Conservation (phyloP, 306 rosid genomes). For the Senna siamea region DNA sequence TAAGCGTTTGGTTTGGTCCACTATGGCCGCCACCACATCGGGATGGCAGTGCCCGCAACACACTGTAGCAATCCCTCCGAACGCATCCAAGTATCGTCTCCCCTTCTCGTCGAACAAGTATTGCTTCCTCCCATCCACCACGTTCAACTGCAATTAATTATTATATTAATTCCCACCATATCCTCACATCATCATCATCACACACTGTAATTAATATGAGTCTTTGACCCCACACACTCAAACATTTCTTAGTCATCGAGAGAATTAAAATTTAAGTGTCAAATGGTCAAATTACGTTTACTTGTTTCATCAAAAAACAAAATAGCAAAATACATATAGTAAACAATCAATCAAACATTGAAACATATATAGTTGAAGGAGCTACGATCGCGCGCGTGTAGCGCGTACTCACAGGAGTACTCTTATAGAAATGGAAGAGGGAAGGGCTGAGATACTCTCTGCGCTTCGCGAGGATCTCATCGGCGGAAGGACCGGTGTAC, state of each 20-base stretch:
- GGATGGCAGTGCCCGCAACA: conserved; percentile 93
- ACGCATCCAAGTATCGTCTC: conserved; percentile 73
- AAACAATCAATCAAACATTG: background rate
- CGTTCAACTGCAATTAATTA: conserved; percentile 54
- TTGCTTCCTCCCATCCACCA: conserved; percentile 78
- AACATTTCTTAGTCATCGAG: too few relatives aligned
- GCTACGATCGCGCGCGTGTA: conserved; percentile 19
- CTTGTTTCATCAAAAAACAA: too few relatives aligned
- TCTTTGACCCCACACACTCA: too few relatives aligned
- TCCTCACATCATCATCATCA: background rate
- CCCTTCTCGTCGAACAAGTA: conserved; percentile 84
- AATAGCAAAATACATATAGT: background rate
- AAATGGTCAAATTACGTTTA: too few relatives aligned
- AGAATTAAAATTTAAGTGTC: too few relatives aligned
- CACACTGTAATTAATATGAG: too few relatives aligned
- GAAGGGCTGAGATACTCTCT: conserved; percentile 74
- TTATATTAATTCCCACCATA: background rate
- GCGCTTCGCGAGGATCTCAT: conserved; percentile 77
- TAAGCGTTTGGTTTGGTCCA: conserved; percentile 64
- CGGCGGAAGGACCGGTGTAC: conserved; percentile 67
- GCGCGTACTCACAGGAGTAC: conserved; percentile 62
- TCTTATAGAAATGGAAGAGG: conserved; percentile 55
- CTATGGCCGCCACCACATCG: conserved; percentile 74
- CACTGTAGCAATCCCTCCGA: conserved; percentile 91
- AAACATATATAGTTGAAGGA: background rate